Percentiles rank a stretch among this genome's conserved stretches.
Evolutionary conservation across 352 stramenopile genomes (phyloP).

Genomic region (Aphanomyces astaci): DNA sequence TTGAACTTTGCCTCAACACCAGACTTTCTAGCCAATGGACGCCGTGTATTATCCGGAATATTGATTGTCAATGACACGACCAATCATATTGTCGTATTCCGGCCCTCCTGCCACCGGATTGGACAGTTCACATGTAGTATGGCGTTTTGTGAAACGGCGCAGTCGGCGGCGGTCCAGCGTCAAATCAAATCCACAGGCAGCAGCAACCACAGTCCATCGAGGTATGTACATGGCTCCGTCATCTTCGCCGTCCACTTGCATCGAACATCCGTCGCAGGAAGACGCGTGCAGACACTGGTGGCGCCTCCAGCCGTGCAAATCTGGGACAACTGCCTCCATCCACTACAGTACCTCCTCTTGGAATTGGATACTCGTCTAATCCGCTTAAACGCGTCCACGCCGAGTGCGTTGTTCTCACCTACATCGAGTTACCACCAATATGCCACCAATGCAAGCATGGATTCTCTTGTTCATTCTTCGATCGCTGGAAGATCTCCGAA

Average conservation of each 20-base stretch:
- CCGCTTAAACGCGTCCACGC: constrained; percentile 2
- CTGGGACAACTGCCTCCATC: constrained; percentile 2
- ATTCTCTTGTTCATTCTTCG: no score
- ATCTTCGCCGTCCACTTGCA: not conserved
- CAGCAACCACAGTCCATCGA: no score
- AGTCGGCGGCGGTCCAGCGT: no score
- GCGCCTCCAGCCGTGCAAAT: not conserved
- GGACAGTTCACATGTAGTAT: not conserved
- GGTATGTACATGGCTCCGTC: not conserved
- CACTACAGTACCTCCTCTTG: constrained; percentile 12
- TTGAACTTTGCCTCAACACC: no score
- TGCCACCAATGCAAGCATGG: no score
- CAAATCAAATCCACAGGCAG: no score
- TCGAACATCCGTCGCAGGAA: constrained; percentile 7
- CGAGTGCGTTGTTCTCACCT: no score
- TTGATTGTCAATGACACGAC: not conserved
- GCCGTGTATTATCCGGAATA: constrained; percentile 12
- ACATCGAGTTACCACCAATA: no score
- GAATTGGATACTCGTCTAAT: constrained; percentile 18
- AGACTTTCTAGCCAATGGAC: no score
- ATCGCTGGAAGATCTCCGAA: no score
- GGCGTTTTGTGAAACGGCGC: no score
- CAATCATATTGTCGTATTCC: not conserved
- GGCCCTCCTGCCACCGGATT: not conserved
- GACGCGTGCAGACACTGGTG: not conserved